Evolutionary conservation across 805 yeast species (phyloP).

Genomic region (Kluyveromyces wickerhamii): DNA sequence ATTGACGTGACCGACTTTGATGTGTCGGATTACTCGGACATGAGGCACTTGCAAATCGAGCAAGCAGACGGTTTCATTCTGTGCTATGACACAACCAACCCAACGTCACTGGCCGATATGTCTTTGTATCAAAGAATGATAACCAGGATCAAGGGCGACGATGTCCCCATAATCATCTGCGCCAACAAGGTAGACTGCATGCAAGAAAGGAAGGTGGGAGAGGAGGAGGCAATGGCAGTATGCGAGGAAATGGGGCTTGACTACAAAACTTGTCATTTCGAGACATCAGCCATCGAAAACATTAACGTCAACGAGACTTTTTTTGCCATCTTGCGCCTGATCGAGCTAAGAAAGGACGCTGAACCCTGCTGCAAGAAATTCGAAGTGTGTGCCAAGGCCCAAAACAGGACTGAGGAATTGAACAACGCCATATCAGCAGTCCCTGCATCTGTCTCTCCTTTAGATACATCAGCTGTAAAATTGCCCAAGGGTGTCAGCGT

Average conservation of each 20-base stretch:
- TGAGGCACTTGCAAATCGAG: constrained; percentile 17
- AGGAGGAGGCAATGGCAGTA: constrained; percentile 11
- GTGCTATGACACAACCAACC: constrained; percentile 20
- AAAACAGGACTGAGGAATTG: too few relatives aligned
- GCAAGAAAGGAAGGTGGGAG: constrained; percentile 9
- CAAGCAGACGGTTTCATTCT: constrained; percentile 27
- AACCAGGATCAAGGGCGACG: constrained; percentile 15
- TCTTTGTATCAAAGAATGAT: constrained; percentile 15
- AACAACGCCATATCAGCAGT: too few relatives aligned
- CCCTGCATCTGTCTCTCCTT: too few relatives aligned
- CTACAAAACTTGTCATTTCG: constrained; percentile 12
- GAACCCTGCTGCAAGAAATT: too few relatives aligned
- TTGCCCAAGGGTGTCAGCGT: too few relatives aligned
- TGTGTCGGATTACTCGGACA: constrained; percentile 18
- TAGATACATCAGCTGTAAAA: too few relatives aligned
- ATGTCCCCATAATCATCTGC: constrained; percentile 18
- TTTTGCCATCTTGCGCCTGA: constrained; percentile 9
- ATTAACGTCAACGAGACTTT: constrained; percentile 14
- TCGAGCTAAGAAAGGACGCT: too few relatives aligned
- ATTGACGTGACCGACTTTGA: constrained; percentile 18
- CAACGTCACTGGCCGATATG: constrained; percentile 16
- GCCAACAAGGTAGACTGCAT: constrained; percentile 17
- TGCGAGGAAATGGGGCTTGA: constrained; percentile 15
- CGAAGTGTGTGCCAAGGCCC: too few relatives aligned
- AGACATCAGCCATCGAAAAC: constrained; percentile 19